Evolutionary conservation across 257 asterid species (phyloP).

Genomic region (Rehmannia glutinosa): DNA sequence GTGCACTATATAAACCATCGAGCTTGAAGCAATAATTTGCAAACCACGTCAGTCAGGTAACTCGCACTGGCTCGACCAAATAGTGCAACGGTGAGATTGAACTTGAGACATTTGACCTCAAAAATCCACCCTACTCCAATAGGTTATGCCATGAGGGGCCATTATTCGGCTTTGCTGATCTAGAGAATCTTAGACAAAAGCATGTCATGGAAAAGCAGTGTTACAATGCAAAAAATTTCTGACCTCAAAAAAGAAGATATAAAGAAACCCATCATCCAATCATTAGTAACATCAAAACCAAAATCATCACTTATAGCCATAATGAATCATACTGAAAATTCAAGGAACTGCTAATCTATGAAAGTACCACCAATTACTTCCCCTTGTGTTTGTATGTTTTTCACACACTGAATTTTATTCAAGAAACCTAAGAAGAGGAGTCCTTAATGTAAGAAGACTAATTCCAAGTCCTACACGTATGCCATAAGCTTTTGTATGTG

Average conservation of each 20-base stretch:
- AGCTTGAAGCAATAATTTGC: no score
- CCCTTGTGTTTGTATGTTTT: background rate
- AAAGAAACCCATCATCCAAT: background rate
- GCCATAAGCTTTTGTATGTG: no score
- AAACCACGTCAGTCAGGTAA: no score
- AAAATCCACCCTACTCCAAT: no score
- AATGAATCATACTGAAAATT: background rate
- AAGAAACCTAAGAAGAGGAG: background rate
- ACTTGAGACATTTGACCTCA: no score
- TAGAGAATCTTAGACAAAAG: background rate
- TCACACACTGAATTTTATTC: background rate
- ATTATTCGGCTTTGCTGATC: background rate
- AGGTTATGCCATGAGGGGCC: no score
- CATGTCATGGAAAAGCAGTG: background rate
- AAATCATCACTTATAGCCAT: background rate
- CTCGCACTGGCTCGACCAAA: no score
- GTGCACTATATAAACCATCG: no score
- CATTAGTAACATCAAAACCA: background rate
- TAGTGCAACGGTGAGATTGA: no score
- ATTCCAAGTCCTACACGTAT: no score
- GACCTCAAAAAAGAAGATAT: background rate
- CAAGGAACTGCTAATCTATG: background rate
- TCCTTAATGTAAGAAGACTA: background rate
- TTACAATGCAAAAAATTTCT: no score
- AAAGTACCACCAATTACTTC: background rate